These are phyloP conservation scores for Epicoccum nigrum DNA, from an alignment of 2,329 filamentous ascomycete species.

Conservation along the genomic window DNA sequence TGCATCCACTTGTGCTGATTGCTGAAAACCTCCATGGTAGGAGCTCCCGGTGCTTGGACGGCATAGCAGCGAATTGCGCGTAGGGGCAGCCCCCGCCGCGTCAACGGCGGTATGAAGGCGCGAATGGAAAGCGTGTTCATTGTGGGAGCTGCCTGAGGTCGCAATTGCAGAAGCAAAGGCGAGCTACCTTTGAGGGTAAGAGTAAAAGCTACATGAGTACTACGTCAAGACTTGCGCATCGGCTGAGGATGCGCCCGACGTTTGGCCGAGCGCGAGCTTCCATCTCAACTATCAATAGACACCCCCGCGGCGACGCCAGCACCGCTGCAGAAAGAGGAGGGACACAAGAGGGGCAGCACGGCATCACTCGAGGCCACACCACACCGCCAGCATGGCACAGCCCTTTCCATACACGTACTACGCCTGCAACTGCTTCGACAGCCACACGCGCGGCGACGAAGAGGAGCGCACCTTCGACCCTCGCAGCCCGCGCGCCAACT, in stretches of 20 bases:
- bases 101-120: slow-evolving; percentile 44
- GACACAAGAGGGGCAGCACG: neutral
- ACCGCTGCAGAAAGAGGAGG: slow-evolving; percentile 7
- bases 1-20: slow-evolving; percentile 85
- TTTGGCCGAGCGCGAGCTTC: slow-evolving; percentile 10
- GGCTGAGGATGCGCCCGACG: slow-evolving; percentile 7
- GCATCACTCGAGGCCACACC: too few relatives aligned
- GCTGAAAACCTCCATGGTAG: slow-evolving; percentile 90
- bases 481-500: slow-evolving; percentile 81
- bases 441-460: slow-evolving; percentile 61
- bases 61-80: slow-evolving; percentile 67
- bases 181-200: neutral
- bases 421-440: slow-evolving; percentile 67
- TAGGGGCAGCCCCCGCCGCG: slow-evolving; percentile 32
- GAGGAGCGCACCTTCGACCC: slow-evolving; percentile 87
- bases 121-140: slow-evolving; percentile 45
- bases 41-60: slow-evolving; percentile 75
- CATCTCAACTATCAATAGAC: slow-evolving; percentile 6
- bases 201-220: neutral
- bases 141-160: neutral
- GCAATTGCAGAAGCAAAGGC: neutral
- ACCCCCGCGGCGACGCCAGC: slow-evolving; percentile 12
- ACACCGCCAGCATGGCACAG: slow-evolving; percentile 54
- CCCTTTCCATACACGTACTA: slow-evolving; percentile 69
- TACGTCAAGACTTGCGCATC: slow-evolving; percentile 16